These are phyloP conservation scores for Cicer arietinum DNA, from an alignment of 306 rosid genomes.

Conservation along the genomic window DNA sequence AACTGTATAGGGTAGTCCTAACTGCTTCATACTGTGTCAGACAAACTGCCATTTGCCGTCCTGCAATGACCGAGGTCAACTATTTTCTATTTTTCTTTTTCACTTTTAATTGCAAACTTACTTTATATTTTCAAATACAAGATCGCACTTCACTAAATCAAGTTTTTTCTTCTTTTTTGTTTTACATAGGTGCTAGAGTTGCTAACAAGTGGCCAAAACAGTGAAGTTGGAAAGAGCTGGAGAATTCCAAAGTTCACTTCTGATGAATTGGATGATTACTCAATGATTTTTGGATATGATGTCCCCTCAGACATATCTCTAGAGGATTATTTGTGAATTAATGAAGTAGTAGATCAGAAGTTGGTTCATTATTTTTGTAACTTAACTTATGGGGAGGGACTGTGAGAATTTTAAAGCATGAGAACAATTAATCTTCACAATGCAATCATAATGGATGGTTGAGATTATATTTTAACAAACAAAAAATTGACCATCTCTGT, in stretches of 20 bases:
- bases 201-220: slow-evolving; percentile 61
- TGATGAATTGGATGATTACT: slow-evolving; percentile 85
- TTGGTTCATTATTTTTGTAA: slow-evolving; percentile 35
- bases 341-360: slow-evolving; percentile 30
- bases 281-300: slow-evolving; percentile 81
- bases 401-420: not conserved
- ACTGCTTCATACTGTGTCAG: slow-evolving; percentile 88
- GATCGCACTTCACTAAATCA: not conserved
- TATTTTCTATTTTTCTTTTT: too few relatives aligned
- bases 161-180: not conserved
- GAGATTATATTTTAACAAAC: not conserved
- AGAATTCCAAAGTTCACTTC: slow-evolving; percentile 78
- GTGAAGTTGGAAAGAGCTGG: slow-evolving; percentile 66
- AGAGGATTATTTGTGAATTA: slow-evolving; percentile 65
- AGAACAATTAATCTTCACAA: not conserved
- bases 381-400: slow-evolving; percentile 29
- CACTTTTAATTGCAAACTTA: not conserved
- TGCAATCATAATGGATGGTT: not conserved
- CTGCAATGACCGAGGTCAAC: slow-evolving; percentile 80
- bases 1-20: slow-evolving; percentile 63
- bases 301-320: slow-evolving; percentile 64
- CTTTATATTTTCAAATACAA: not conserved
- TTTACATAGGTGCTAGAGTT: slow-evolving; percentile 68
- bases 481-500: not conserved
- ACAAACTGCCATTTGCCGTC: slow-evolving; percentile 79